A percentile compares a stretch with the other conserved stretches of the same genome.
These are phyloP conservation scores for Claviceps monticola DNA, from an alignment of 2,329 filamentous ascomycete species.

Conservation along the genomic window DNA sequence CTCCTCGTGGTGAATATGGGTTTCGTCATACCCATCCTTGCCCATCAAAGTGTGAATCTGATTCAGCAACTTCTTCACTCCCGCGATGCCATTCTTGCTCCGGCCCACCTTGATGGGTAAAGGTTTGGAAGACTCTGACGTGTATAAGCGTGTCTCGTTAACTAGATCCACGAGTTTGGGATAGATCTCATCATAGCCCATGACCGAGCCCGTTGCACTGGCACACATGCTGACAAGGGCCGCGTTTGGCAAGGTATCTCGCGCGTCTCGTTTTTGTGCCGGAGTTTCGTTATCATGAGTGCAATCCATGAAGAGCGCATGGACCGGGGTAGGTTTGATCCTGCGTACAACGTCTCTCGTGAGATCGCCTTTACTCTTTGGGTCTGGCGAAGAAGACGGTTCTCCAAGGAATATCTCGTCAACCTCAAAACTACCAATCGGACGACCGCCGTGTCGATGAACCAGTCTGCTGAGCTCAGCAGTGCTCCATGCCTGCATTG, in stretches of 20 bases:
- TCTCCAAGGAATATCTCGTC: constrained; percentile 64
- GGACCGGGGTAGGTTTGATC: constrained; percentile 78
- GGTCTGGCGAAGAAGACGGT: constrained; percentile 16
- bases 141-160: constrained; percentile 72
- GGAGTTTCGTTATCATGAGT: constrained; percentile 97
- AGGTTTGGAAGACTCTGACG: constrained; percentile 55
- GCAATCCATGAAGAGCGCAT: constrained; percentile 97
- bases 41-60: constrained; percentile 94
- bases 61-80: constrained; percentile 85
- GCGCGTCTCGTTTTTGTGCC: constrained; percentile 84
- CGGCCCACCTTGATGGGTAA: constrained; percentile 48
- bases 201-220: constrained; percentile 87
- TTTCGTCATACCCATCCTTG: constrained; percentile 85
- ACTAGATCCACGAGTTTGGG: constrained; percentile 88
- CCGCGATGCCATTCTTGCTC: constrained; percentile 73
- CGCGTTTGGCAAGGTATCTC: constrained; percentile 87
- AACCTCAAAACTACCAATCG: constrained; percentile 95
- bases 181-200: constrained; percentile 96
- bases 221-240: constrained; percentile 93
- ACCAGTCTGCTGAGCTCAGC: constrained; percentile 84
- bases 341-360: constrained; percentile 56
- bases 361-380: constrained; percentile 18
- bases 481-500: constrained; percentile 97
- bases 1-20: constrained; percentile 89
- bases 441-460: constrained; percentile 82